Evolutionary conservation across 75 land plant genomes (phyloP), one percentile per base, ranked within the genome.

Genomic region (Selaginella moellendorffii): DNA sequence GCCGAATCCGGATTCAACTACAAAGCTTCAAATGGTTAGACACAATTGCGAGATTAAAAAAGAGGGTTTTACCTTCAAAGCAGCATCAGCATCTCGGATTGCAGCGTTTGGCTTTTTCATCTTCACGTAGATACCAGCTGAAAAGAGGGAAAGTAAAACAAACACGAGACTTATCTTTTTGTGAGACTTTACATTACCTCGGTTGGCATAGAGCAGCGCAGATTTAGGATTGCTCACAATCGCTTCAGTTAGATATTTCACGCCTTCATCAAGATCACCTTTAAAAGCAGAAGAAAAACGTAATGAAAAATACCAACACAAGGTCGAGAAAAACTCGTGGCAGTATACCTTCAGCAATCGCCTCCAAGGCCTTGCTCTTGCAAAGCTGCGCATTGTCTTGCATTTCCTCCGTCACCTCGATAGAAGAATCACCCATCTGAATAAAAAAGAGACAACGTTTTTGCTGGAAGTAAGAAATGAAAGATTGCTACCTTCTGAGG

Each of bases 41-140:
- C 14, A 14, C 14, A 14, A 5, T 5, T 36, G 46, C 14, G 46
- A 5, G 46, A 5, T 5, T 14, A 14, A 5, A 14, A 5, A 14
- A 5, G 46, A 5, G 46, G 46, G 5, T 5, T 36, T 27, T 69
- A 93, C 98, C 90, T 89, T 80, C 18, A 93, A 63, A 61, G 98
- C 98, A 26, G 96, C 98, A 78, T 68, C 78, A 30, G 98, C 98
- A 86, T 93, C 98, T 10, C 90, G 80, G 52, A 89, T 89, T 24
- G 98, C 96, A 73, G 98, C 96, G 80, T 88, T 93, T 23, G 98
- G 98, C 63, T 93, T 93, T 71, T 83, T 88, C 90, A 93, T 85
- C 66, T 93, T 93, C 63, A 93, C 76, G 69, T 75, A 93, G 0
- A 88, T 90, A 68, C 80, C 77, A 71, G 98, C 98, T 92, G 22